Percentiles rank a stretch among this genome's conserved stretches.
These are phyloP conservation scores for Suillus placidus DNA, from an alignment of 768 basidiomycete species.

Conservation along the genomic window DNA sequence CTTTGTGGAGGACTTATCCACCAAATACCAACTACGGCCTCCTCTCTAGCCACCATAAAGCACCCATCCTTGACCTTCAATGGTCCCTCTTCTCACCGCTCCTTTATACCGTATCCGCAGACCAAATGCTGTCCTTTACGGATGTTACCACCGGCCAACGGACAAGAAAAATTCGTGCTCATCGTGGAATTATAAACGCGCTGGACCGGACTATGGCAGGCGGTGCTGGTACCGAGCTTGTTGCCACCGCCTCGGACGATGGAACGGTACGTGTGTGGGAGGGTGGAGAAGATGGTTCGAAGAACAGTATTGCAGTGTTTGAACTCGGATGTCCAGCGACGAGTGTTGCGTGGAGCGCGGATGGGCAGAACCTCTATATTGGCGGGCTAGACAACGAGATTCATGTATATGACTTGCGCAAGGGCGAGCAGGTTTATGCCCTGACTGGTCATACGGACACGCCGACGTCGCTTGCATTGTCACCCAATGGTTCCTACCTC, in stretches of 20 bases:
- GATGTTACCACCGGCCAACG: slow-evolving; percentile 87
- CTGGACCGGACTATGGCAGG: slow-evolving; percentile 85
- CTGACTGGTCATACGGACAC: slow-evolving; percentile 90
- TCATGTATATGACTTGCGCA: slow-evolving; percentile 91
- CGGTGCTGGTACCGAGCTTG: slow-evolving; percentile 81
- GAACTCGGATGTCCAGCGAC: slow-evolving; percentile 91
- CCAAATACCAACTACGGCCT: slow-evolving; percentile 94
- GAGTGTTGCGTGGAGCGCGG: slow-evolving; percentile 88
- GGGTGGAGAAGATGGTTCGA: slow-evolving; percentile 72
- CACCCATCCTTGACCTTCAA: slow-evolving; percentile 89
- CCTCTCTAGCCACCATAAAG: slow-evolving; percentile 81
- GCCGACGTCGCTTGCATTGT: slow-evolving; percentile 89
- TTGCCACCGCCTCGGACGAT: slow-evolving; percentile 91
- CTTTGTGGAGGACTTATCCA: slow-evolving; percentile 88
- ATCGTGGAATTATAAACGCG: slow-evolving; percentile 88
- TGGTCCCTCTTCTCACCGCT: slow-evolving; percentile 78
- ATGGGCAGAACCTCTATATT: slow-evolving; percentile 88
- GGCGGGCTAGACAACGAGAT: slow-evolving; percentile 96
- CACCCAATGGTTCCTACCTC: slow-evolving; percentile 85
- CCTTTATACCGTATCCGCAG: slow-evolving; percentile 87
- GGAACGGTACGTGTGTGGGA: slow-evolving; percentile 93
- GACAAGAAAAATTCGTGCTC: slow-evolving; percentile 79
- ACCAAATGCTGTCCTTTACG: slow-evolving; percentile 76
- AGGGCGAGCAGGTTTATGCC: slow-evolving; percentile 76
- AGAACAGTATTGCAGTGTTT: slow-evolving; percentile 77